Evolutionary conservation across 805 yeast species (phyloP).

Genomic region (Torulaspora gathmanii): DNA sequence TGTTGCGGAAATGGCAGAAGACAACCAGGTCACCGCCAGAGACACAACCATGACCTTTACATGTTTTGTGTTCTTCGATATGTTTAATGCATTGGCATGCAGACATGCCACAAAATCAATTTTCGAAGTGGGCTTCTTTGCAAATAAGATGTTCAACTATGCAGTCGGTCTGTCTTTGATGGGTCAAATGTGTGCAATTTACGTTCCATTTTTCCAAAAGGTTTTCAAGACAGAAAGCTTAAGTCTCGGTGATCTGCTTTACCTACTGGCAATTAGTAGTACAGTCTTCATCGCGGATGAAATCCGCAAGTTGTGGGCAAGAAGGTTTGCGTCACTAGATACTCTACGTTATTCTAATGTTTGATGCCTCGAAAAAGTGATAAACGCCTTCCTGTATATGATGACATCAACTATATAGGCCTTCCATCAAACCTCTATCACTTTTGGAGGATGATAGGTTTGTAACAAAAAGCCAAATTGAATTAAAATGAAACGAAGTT

Average conservation of each 20-base stretch:
- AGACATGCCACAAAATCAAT: slow-evolving; percentile 83
- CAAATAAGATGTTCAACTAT: slow-evolving; percentile 84
- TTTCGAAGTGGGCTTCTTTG: slow-evolving; percentile 70
- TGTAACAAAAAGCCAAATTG: neutral
- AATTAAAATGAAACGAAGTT: slow-evolving; percentile 25
- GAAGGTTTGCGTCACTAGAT: slow-evolving; percentile 18
- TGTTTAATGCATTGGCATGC: slow-evolving; percentile 94
- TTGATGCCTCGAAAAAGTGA: slow-evolving; percentile 3
- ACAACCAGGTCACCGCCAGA: slow-evolving; percentile 77
- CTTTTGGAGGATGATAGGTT: neutral
- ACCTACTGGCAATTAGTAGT: slow-evolving; percentile 61
- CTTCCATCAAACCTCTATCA: neutral
- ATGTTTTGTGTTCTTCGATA: slow-evolving; percentile 90
- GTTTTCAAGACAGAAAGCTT: slow-evolving; percentile 95
- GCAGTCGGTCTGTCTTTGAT: slow-evolving; percentile 84
- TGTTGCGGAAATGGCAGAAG: slow-evolving; percentile 74
- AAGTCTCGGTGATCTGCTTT: slow-evolving; percentile 60
- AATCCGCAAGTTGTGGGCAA: slow-evolving; percentile 50
- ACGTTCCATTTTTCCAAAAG: slow-evolving; percentile 86
- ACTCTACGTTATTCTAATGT: slow-evolving; percentile 23
- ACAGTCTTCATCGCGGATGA: slow-evolving; percentile 86
- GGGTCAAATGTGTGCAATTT: slow-evolving; percentile 91
- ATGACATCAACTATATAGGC: neutral
- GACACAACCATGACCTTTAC: slow-evolving; percentile 99
- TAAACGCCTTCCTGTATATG: neutral